Percentiles rank a stretch among this genome's conserved stretches.
These are phyloP conservation scores for Cucurbita ficifolia DNA, from an alignment of 306 rosid genomes.

Conservation along the genomic window DNA sequence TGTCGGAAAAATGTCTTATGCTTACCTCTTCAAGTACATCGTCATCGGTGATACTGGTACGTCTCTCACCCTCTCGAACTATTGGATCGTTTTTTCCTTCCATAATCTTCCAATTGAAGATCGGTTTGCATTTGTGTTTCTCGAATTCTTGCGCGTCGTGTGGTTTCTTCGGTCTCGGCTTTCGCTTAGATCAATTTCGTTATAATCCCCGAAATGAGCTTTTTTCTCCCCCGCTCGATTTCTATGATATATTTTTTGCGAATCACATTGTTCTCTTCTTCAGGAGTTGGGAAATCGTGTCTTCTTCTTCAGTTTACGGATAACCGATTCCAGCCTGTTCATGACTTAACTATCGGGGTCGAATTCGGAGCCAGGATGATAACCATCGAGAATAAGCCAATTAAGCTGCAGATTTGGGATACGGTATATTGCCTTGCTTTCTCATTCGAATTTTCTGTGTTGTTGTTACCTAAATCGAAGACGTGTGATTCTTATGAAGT, in stretches of 20 bases:
- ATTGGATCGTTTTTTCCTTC: not conserved
- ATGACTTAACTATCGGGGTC: slow-evolving; percentile 94
- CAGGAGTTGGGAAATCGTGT: slow-evolving; percentile 97
- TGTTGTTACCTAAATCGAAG: not conserved
- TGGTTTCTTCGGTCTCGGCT: not conserved
- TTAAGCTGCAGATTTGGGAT: slow-evolving; percentile 98
- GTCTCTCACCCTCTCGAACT: not conserved
- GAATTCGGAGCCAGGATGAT: slow-evolving; percentile 99
- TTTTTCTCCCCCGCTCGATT: not conserved
- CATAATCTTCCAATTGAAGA: not conserved
- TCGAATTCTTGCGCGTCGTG: not conserved
- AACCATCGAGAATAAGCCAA: slow-evolving; percentile 86
- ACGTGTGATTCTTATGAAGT: not conserved
- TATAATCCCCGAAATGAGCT: not conserved
- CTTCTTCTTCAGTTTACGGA: slow-evolving; percentile 97
- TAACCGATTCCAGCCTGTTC: slow-evolving; percentile 95
- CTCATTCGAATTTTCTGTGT: not conserved
- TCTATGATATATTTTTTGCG: not conserved
- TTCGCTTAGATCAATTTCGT: not conserved
- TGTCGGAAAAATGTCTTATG: slow-evolving; percentile 56
- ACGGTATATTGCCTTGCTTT: slow-evolving; percentile 42
- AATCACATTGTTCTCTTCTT: not conserved
- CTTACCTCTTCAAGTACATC: slow-evolving; percentile 93
- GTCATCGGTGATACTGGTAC: slow-evolving; percentile 98
- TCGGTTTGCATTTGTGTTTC: not conserved